A percentile compares a stretch with the other conserved stretches of the same genome.
These are phyloP conservation scores for Penicillium janthinellum DNA, from an alignment of 2,329 filamentous ascomycete genomes.

Conservation along the genomic window DNA sequence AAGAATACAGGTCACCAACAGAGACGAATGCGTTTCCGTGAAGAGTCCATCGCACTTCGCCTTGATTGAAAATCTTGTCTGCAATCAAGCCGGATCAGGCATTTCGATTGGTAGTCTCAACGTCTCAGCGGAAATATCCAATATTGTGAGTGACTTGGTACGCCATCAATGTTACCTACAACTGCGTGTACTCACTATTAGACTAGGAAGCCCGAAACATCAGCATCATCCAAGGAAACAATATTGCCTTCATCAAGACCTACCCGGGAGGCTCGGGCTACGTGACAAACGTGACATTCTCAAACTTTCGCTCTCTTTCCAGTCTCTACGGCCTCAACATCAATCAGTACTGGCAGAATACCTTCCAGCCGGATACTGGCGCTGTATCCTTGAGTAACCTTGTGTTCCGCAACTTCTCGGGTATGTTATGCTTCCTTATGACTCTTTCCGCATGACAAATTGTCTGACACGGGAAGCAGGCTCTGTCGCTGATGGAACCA, in stretches of 20 bases:
- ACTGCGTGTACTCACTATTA: background rate
- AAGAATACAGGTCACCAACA: slow-evolving; percentile 34
- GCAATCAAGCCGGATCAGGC: slow-evolving; percentile 42
- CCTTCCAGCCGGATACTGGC: slow-evolving; percentile 26
- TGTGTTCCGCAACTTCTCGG: slow-evolving; percentile 30
- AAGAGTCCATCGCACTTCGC: slow-evolving; percentile 42
- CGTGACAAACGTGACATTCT: slow-evolving; percentile 39
- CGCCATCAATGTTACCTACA: background rate
- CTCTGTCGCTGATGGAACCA: slow-evolving; percentile 34
- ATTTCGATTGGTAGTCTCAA: slow-evolving; percentile 42
- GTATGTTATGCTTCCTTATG: background rate
- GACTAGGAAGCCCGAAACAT: slow-evolving; percentile 38
- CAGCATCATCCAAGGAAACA: slow-evolving; percentile 41
- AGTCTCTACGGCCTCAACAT: slow-evolving; percentile 30
- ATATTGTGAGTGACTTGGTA: slow-evolving; percentile 26
- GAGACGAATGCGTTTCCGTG: slow-evolving; percentile 43
- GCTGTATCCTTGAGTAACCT: slow-evolving; percentile 28
- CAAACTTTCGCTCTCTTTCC: slow-evolving; percentile 30
- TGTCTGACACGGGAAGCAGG: slow-evolving; percentile 16
- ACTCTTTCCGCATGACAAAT: background rate
- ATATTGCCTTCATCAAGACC: slow-evolving; percentile 45
- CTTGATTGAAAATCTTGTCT: slow-evolving; percentile 40
- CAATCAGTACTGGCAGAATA: slow-evolving; percentile 33
- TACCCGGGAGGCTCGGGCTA: slow-evolving; percentile 43
- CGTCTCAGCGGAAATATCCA: slow-evolving; percentile 34